Conservation (phyloP, 345 rosid species). For the Citrus reticulata region DNA sequence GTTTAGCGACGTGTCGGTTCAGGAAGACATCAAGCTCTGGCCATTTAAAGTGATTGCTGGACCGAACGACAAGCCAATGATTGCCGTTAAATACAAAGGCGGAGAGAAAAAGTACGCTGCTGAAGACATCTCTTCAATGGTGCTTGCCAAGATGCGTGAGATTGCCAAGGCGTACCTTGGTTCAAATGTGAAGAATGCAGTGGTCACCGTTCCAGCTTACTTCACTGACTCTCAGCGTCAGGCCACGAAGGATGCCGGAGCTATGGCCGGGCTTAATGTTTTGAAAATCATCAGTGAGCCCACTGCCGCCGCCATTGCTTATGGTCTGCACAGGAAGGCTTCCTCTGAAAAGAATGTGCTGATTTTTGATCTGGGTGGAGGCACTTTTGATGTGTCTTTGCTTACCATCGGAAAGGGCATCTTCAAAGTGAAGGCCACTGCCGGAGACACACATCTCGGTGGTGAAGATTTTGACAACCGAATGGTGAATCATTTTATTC, state of each 20-base stretch:
- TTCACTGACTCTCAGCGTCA: conserved; percentile 44
- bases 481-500: conserved; percentile 40
- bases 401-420: background rate
- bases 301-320: no score
- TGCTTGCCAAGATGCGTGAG: background rate
- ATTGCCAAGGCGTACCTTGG: conserved; percentile 51
- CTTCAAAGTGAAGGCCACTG: conserved; percentile 46
- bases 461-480: conserved; percentile 42
- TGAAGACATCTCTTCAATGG: no score
- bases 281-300: conserved; percentile 33
- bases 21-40: conserved; percentile 50
- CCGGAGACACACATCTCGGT: conserved; percentile 46
- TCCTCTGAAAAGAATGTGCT: conserved; percentile 23
- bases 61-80: no score
- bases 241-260: conserved; percentile 44
- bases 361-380: conserved; percentile 52
- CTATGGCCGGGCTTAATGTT: conserved; percentile 33
- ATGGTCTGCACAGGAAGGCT: no score
- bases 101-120: no score
- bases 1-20: conserved; percentile 39
- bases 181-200: conserved; percentile 27
- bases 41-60: conserved; percentile 25
- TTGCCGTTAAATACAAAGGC: no score
- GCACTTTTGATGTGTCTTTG: conserved; percentile 42
- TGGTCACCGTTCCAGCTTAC: conserved; percentile 46